A percentile compares a stretch with the other conserved stretches of the same genome.
phyloP scores from a whole-genome alignment of 441 rosid species.

The Pelargonium citronellum region DNA sequence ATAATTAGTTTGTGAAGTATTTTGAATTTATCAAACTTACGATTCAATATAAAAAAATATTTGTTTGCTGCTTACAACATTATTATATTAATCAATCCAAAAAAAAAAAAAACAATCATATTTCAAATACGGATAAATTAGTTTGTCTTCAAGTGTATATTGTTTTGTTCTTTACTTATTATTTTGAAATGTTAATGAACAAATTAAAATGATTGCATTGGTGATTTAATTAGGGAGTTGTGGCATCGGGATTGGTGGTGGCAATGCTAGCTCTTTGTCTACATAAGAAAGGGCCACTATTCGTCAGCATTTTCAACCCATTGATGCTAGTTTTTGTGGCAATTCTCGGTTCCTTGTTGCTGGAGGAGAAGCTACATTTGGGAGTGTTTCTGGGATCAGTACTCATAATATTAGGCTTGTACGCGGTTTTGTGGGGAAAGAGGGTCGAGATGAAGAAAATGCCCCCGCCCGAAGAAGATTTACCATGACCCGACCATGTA shows the following conservation, averaged over 20 bases:
- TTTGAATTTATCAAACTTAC: too few species aligned
- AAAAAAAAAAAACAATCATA: too few species aligned
- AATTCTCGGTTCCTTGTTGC: background rate
- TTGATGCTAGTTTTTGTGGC: background rate
- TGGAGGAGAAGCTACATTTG: background rate
- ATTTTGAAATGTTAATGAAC: too few species aligned
- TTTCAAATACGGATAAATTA: too few species aligned
- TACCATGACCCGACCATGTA: too few species aligned
- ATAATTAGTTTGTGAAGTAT: too few species aligned
- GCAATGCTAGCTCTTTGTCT: background rate
- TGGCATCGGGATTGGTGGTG: background rate
- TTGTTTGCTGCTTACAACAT: too few species aligned
- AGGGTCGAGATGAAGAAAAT: background rate
- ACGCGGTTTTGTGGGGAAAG: background rate
- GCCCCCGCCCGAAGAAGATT: background rate
- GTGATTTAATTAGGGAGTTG: background rate
- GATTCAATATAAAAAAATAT: too few species aligned
- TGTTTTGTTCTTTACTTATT: too few species aligned
- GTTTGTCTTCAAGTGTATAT: too few species aligned
- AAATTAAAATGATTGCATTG: too few species aligned
- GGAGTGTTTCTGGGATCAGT: background rate
- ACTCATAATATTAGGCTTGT: background rate
- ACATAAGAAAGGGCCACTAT: background rate
- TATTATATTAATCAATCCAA: too few species aligned
- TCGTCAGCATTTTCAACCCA: background rate